phyloP scores from a whole-genome alignment of 2,329 filamentous ascomycete genomes.

The Colletotrichum spinosum region DNA sequence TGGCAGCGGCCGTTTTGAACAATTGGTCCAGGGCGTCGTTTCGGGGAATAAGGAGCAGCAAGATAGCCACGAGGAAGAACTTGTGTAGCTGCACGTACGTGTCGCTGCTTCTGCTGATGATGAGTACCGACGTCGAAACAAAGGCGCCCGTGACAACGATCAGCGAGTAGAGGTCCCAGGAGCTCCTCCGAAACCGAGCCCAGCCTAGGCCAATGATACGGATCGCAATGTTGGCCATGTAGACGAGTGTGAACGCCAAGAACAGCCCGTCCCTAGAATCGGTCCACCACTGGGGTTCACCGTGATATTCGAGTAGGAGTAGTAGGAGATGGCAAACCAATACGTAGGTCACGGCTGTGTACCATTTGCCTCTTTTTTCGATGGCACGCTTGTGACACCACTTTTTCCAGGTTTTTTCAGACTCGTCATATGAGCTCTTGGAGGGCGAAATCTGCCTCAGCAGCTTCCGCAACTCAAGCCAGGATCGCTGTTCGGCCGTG shows the following conservation, averaged over 20 bases:
- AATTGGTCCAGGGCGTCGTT: slow-evolving; percentile 98
- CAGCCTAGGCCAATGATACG: slow-evolving; percentile 91
- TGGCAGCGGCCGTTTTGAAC: slow-evolving; percentile 97
- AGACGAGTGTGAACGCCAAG: slow-evolving; percentile 83
- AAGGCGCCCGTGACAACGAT: slow-evolving; percentile 84
- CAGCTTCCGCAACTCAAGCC: slow-evolving; percentile 94
- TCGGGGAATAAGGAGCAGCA: slow-evolving; percentile 90
- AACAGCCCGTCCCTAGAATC: slow-evolving; percentile 79
- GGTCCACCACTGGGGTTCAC: slow-evolving; percentile 79
- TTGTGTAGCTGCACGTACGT: slow-evolving; percentile 88
- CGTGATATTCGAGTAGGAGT: slow-evolving; percentile 86
- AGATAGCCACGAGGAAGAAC: slow-evolving; percentile 90
- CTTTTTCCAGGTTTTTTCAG: slow-evolving; percentile 82
- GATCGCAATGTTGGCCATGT: slow-evolving; percentile 84
- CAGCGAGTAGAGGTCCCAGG: slow-evolving; percentile 94
- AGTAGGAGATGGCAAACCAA: slow-evolving; percentile 86
- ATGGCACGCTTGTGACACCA: slow-evolving; percentile 97
- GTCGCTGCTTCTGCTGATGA: slow-evolving; percentile 68
- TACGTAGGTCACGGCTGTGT: slow-evolving; percentile 81
- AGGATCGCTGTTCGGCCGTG: slow-evolving; percentile 94
- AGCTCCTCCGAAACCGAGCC: slow-evolving; percentile 90
- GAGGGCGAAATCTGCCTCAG: slow-evolving; percentile 94
- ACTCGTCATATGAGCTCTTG: slow-evolving; percentile 86
- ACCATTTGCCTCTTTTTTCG: slow-evolving; percentile 94
- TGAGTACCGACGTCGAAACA: slow-evolving; percentile 79